Evolutionary conservation across 2,329 filamentous ascomycete species (phyloP).

Genomic region (Aspergillus hiratsukae): DNA sequence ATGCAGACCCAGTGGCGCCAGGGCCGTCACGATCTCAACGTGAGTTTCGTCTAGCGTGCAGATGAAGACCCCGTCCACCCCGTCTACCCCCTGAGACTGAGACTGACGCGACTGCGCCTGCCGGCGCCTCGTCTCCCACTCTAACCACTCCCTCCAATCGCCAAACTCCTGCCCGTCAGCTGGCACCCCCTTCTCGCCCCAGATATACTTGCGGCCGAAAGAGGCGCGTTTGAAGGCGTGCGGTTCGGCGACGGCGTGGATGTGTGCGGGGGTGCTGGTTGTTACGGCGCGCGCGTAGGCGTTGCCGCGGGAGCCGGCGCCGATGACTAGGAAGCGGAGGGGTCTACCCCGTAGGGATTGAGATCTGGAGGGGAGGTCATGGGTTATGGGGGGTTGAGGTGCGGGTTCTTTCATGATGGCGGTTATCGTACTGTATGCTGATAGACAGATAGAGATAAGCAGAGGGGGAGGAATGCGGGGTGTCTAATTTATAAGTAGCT

Average conservation of each 20-base stretch:
- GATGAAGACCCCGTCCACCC: slow-evolving; percentile 62
- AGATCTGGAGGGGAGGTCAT: not conserved
- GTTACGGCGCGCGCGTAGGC: slow-evolving; percentile 67
- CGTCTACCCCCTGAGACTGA: not conserved
- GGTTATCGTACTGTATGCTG: not conserved
- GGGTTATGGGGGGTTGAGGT: slow-evolving; percentile 3
- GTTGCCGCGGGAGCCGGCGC: slow-evolving; percentile 73
- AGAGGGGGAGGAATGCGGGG: not conserved
- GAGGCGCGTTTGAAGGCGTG: slow-evolving; percentile 68
- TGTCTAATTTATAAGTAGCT: not conserved
- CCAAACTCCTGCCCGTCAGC: slow-evolving; percentile 63
- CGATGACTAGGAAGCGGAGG: slow-evolving; percentile 71
- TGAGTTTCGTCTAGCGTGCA: slow-evolving; percentile 87
- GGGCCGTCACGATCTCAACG: slow-evolving; percentile 68
- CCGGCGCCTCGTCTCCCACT: slow-evolving; percentile 64
- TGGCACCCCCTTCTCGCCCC: slow-evolving; percentile 50
- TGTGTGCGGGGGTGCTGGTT: slow-evolving; percentile 61
- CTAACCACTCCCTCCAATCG: slow-evolving; percentile 71
- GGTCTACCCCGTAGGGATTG: slow-evolving; percentile 6
- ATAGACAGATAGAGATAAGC: not conserved
- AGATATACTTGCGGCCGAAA: slow-evolving; percentile 70
- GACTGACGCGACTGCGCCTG: too few species aligned
- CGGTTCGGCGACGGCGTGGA: slow-evolving; percentile 79
- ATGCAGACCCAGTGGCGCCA: slow-evolving; percentile 67
- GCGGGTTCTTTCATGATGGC: slow-evolving; percentile 18